Evolutionary conservation across 2,329 filamentous ascomycete species (phyloP), one percentile per base, ranked within the genome.

Genomic region (Sphaceloma murrayae): DNA sequence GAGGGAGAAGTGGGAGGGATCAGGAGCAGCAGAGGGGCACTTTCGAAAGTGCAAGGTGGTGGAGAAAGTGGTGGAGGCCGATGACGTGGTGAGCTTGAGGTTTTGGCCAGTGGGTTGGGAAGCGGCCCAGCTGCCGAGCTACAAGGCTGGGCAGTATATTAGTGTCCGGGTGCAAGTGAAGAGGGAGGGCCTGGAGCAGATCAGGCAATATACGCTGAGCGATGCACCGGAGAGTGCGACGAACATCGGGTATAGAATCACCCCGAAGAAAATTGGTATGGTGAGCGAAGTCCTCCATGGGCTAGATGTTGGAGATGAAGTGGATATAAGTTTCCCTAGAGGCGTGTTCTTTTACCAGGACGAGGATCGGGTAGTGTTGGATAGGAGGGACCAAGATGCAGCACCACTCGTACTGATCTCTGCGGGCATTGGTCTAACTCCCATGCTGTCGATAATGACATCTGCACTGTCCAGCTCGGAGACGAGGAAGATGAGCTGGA

Each of bases 181-280:
- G 1, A 64, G 67, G 36, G 68, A 82, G 16, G 73, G 74, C n/a
- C 69, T 77, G 56, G 62, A 69, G 51, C 82, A 87, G 60, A 70
- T 76, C 13, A 69, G 82, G 22, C 82, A 86, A 60, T 87, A 85
- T 63, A 83, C 79, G 18, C 69, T 87, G 49, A 81, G 75, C 54
- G 80, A 85, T 51, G 69, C 74, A 39, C 80, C 78, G 2, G 66
- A 67, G 2, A 62, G 70, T 5, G 68, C 75, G 40, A 66, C 67
- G 2, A 63, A 70, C 6, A 68, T 75, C 39, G 73, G 77, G 61
- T 82, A 83, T 61, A 75, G 82, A 21, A 79, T 86, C 62, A 82
- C 73, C 39, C 72, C 87, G 46, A 85, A 85, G 69, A 74, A 70
- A 48, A 80, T 85, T 54, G 81, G 82, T 18, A 72, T 78, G 48